A percentile compares a stretch with the other conserved stretches of the same genome.
Evolutionary conservation across 345 rosid species (phyloP).

Genomic region (Corchorus olitorius): DNA sequence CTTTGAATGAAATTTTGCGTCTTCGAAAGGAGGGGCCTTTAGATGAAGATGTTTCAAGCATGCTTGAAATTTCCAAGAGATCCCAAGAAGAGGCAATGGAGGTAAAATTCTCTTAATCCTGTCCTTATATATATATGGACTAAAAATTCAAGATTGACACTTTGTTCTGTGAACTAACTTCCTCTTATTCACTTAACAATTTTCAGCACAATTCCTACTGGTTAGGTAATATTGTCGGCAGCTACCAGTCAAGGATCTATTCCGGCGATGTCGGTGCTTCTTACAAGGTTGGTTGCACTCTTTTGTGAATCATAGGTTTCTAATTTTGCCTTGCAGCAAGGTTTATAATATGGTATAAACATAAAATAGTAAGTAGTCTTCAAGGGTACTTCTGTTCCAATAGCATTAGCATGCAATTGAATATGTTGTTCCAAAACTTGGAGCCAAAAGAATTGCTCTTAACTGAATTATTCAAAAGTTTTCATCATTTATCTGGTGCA

Average conservation of each 20-base stretch:
- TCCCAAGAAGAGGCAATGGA: conserved; percentile 87
- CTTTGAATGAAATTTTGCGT: conserved; percentile 75
- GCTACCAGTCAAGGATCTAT: conserved; percentile 82
- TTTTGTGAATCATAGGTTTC: not conserved
- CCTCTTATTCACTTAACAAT: not conserved
- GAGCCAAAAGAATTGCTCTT: no score
- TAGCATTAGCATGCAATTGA: no score
- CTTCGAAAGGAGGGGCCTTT: conserved; percentile 83
- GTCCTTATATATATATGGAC: no score
- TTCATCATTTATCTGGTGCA: conserved; percentile 28
- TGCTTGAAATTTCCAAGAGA: conserved; percentile 91
- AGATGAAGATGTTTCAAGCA: conserved; percentile 65
- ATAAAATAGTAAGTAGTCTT: no score
- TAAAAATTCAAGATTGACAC: not conserved
- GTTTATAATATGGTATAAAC: no score
- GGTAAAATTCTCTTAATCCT: conserved; percentile 32
- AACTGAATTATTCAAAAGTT: no score
- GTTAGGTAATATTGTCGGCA: conserved; percentile 62
- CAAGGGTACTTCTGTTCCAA: no score
- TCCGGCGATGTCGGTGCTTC: conserved; percentile 54
- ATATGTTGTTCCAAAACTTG: no score
- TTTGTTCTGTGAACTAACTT: not conserved
- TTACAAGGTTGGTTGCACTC: conserved; percentile 55
- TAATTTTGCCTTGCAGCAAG: not conserved
- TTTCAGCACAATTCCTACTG: conserved; percentile 47